A percentile compares a stretch with the other conserved stretches of the same genome.
These are phyloP conservation scores for Fraxinus quadrangulata DNA, from an alignment of 257 asterid genomes.

Conservation along the genomic window DNA sequence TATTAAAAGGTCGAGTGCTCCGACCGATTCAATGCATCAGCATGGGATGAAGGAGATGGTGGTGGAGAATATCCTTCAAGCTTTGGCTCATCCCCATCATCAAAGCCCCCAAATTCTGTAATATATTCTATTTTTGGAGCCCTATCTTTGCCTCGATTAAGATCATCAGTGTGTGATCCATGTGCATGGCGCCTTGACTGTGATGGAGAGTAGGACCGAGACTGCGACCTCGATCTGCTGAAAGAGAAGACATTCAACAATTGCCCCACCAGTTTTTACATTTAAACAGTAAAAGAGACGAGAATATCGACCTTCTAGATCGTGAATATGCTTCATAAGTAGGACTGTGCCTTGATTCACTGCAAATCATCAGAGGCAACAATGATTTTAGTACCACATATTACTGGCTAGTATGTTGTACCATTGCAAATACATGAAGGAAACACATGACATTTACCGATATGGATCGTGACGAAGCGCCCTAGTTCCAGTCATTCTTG, in stretches of 20 bases:
- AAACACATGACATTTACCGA: conserved; percentile 48
- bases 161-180: conserved; percentile 61
- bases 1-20: conserved; percentile 95
- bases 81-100: conserved; percentile 65
- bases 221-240: conserved; percentile 71
- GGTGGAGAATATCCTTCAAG: conserved; percentile 94
- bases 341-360: conserved; percentile 96
- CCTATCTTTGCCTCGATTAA: conserved; percentile 65
- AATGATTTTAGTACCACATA: conserved; percentile 1
- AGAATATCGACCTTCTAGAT: conserved; percentile 62
- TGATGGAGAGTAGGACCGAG: conserved; percentile 86
- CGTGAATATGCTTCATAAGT: conserved; percentile 95
- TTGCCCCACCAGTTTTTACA: conserved; percentile 14
- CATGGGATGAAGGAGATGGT: conserved; percentile 76
- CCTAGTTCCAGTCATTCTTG: conserved; percentile 73
- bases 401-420: not conserved
- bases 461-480: conserved; percentile 86
- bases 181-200: conserved; percentile 65
- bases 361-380: conserved; percentile 32
- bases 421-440: conserved; percentile 8
- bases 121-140: conserved; percentile 89
- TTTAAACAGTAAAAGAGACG: conserved; percentile 7
- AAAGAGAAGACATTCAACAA: conserved; percentile 24
- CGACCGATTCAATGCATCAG: conserved; percentile 90
- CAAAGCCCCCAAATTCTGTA: conserved; percentile 93